Conservation (phyloP, 208 protist genomes). For the Leishmania lainsoni region DNA sequence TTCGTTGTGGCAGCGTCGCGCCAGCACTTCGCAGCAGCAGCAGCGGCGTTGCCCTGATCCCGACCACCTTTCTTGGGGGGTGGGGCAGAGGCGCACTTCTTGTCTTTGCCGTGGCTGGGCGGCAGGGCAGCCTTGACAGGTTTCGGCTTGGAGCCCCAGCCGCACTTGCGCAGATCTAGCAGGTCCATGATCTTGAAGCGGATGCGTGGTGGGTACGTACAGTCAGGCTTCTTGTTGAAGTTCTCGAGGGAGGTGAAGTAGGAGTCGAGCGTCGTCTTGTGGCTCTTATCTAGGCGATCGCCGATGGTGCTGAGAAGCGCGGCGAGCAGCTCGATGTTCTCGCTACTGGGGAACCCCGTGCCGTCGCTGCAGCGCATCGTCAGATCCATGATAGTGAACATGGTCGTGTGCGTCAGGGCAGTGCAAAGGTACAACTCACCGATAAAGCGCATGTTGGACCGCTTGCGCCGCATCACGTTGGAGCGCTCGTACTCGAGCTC, state of each 20-base stretch:
- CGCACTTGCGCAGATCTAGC: constrained; percentile 70
- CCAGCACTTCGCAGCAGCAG: constrained; percentile 21
- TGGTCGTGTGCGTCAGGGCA: constrained; percentile 68
- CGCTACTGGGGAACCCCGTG: constrained; percentile 49
- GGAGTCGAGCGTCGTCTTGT: constrained; percentile 50
- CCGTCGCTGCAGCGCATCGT: constrained; percentile 55
- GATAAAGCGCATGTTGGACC: constrained; percentile 89
- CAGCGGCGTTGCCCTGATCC: background rate
- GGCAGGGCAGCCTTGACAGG: constrained; percentile 21
- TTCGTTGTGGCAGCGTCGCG: constrained; percentile 3
- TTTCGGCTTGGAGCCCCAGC: constrained; percentile 51
- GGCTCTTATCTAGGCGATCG: constrained; percentile 60
- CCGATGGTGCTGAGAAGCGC: constrained; percentile 80
- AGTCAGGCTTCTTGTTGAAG: constrained; percentile 48
- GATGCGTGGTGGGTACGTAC: constrained; percentile 78
- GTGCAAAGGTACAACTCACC: constrained; percentile 82
- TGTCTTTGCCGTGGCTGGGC: constrained; percentile 7
- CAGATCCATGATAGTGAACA: constrained; percentile 71
- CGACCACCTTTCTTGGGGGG: constrained; percentile 23
- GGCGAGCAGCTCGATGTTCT: constrained; percentile 83
- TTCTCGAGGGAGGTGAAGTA: constrained; percentile 62
- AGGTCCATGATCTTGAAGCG: constrained; percentile 90
- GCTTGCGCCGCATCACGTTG: constrained; percentile 82
- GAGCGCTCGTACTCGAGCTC: constrained; percentile 58
- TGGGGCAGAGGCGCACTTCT: constrained; percentile 4